Evolutionary conservation across 495 filamentous ascomycete species (phyloP).

Genomic region (Penicillium waksmanii): DNA sequence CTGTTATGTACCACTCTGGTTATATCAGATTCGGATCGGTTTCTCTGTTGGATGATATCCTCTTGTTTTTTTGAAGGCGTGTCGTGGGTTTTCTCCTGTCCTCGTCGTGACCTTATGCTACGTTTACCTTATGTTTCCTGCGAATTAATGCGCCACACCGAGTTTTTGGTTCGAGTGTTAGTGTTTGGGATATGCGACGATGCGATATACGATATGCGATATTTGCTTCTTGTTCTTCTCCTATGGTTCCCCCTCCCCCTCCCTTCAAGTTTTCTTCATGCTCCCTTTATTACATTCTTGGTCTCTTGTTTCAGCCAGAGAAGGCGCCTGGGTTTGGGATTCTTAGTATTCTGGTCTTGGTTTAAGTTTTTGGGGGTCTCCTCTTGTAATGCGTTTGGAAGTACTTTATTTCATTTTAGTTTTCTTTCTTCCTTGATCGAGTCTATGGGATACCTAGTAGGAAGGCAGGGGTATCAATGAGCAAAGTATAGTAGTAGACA

Average conservation of each 20-base stretch:
- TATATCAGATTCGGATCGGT: not conserved
- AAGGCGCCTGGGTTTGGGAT: constrained; percentile 27
- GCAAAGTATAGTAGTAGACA: constrained; percentile 20
- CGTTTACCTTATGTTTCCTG: constrained; percentile 4
- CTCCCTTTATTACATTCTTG: constrained; percentile 20
- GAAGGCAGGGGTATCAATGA: constrained; percentile 14
- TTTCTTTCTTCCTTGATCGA: not conserved
- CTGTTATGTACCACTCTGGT: not conserved
- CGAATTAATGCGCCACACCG: constrained; percentile 8
- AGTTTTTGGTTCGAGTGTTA: constrained; percentile 18
- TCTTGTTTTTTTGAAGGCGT: constrained; percentile 21
- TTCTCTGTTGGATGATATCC: constrained; percentile 31
- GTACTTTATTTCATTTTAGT: constrained; percentile 16
- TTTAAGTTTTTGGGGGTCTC: not conserved
- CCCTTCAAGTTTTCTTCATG: not conserved
- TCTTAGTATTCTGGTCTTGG: constrained; percentile 7
- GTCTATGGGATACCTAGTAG: not conserved
- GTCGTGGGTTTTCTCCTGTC: constrained; percentile 10
- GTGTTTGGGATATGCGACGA: constrained; percentile 30
- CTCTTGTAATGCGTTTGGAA: constrained; percentile 20
- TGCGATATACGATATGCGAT: constrained; percentile 25
- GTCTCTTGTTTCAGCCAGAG: constrained; percentile 31
- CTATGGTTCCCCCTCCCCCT: not conserved
- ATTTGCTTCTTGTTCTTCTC: constrained; percentile 11
- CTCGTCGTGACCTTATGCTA: constrained; percentile 5